Evolutionary conservation across 108 stramenopile species (phyloP), one percentile per base, ranked within the genome.

Genomic region (Ochromonas danica): DNA sequence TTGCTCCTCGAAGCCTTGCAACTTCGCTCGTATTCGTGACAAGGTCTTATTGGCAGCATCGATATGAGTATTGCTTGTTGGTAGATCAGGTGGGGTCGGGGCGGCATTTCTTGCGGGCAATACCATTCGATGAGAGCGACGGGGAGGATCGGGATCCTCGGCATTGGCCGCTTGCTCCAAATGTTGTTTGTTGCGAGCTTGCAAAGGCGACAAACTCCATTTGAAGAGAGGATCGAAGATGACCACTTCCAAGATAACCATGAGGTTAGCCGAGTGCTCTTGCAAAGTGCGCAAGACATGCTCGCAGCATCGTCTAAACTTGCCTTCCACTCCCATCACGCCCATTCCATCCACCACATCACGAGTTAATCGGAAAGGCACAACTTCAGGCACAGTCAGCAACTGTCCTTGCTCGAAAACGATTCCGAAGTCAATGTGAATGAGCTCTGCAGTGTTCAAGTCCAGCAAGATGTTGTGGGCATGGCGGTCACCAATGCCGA

Each of bases 351-450:
- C 97, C n/a, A 98, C 91, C 17, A 98, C 81, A 77, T 99, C 95
- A 39, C 96, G 78, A 1, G 78, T 60, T 14, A 99, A 88, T 1
- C 99, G 93, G 82, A 99, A 99, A 0, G 97, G 99, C 35, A 99
- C 94, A 25, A 83, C 85, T 89, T 99, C 98, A 1, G 98, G 98
- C 27, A 87, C 88, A 40, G 78, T 71, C 45, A 97, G 77, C 1
- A 81, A 84, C 87, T 94, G 95, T 42, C 96, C 99, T 80, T 97
- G 96, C 81, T 99, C 99, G 71, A 99, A 99, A n/a, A 95, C 93
- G 36, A 96, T 88, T 0, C 99, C 97, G 83, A 99, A 99, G 82
- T 99, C 99, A 71, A 99, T 99, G 80, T 99, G 98, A 0, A 98
- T 93, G 39, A 97, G 86, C 82, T 97, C 96, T 10, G 86, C 92